Base-by-base conservation (phyloP, 1,139 yeast species). In the Blastobotrys capitulatus region DNA sequence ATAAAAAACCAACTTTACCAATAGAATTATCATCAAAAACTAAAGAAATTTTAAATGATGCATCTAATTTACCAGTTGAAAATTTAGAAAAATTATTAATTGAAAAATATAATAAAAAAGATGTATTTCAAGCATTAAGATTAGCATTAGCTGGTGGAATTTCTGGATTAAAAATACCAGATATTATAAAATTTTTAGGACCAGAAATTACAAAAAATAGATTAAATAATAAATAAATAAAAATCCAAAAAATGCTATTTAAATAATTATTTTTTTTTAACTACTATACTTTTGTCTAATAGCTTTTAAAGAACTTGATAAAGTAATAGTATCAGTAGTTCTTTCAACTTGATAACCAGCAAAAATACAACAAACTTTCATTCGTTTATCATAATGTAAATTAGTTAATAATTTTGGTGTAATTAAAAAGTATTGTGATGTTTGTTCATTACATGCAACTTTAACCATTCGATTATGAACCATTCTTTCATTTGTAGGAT, bases 321-420 rank as follows among this genome's bases (percentile, higher is more conserved):
- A 26, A 13, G 35, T 26, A 12, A 27, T 34, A 13, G 44, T 27
- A 13, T 12, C 27, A 10, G 34, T 32, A 26, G 10, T 39, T 6
- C 27, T 25, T 15, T 37, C 53, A 12, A 58, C 60, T 20, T 48
- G 42, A 13, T 74, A 68, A 6, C 83, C 81, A 3, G 96, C 89
- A 71, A 82, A 83, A 48, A 92, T 89, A 70, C 96, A 86, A 65
- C 87, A 95, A 7, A 92, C 80, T 56, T 83, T 79, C 96, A 92
- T 88, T 52, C 80, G 80, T 16, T 80, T 80, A 57, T 87, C 88
- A 64, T 89, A 90, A 57, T 80, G 79, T 49, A 92, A 71, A 38
- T 86, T 84, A 0, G 95, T 83, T 53, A 94, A 72, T 52, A 92
- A 72, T 64, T 92, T 92, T 1, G 99, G 99, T 0, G 98, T 92